Percentiles rank a stretch among this genome's conserved stretches.
These are phyloP conservation scores for Saururus chinensis DNA, from an alignment of 164 flowering plant genomes.

Conservation along the genomic window DNA sequence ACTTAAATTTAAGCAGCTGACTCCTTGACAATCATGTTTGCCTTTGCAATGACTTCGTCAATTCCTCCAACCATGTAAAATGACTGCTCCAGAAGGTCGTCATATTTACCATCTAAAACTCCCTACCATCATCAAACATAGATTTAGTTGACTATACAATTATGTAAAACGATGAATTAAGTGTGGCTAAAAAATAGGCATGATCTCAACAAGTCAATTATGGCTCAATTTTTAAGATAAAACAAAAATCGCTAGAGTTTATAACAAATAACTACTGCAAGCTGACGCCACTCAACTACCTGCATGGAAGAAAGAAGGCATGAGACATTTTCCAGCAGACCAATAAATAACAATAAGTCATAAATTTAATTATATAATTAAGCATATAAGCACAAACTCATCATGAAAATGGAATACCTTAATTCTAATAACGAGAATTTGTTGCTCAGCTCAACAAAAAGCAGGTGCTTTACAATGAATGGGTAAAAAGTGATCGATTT, in stretches of 20 bases:
- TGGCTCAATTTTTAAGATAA: too few species aligned
- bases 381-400: not conserved
- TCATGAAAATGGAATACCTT: conserved; percentile 37
- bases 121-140: conserved; percentile 35
- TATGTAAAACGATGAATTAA: not conserved
- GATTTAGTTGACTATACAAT: not conserved
- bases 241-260: too few species aligned
- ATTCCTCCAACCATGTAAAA: conserved; percentile 99
- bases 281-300: too few species aligned
- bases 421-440: conserved; percentile 90
- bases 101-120: conserved; percentile 91
- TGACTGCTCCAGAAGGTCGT: conserved; percentile 88
- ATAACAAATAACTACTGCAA: too few species aligned
- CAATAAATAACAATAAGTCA: too few species aligned
- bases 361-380: not conserved
- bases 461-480: conserved; percentile 94
- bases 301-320: conserved; percentile 12
- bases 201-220: too few species aligned
- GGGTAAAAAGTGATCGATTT: conserved; percentile 77
- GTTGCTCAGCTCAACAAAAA: conserved; percentile 86
- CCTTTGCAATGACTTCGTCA: conserved; percentile 93
- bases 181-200: too few species aligned
- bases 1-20: conserved; percentile 32
- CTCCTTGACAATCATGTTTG: conserved; percentile 93
- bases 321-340: too few species aligned